A percentile compares a stretch with the other conserved stretches of the same genome.
Evolutionary conservation across 768 basidiomycete species (phyloP).

Genomic region (Xerocomellus dryophilus): DNA sequence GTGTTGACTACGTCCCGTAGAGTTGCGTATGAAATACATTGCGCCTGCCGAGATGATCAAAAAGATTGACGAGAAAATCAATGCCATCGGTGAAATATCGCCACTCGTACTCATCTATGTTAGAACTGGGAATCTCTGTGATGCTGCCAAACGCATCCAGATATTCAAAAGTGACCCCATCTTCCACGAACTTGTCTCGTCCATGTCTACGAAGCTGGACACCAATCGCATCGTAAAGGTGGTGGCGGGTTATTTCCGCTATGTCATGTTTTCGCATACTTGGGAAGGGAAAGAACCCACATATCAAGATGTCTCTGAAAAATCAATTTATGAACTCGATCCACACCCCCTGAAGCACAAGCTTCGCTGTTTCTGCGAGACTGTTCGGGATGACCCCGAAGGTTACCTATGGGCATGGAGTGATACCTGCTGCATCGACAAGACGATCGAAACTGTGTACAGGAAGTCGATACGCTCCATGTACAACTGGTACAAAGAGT

Average conservation of each 20-base stretch:
- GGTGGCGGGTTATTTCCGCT: background rate
- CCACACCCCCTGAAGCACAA: background rate
- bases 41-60: background rate
- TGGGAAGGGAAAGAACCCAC: constrained; percentile 5
- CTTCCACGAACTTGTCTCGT: background rate
- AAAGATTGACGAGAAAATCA: background rate
- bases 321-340: background rate
- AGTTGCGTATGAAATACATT: background rate
- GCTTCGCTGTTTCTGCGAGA: background rate
- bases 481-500: constrained; percentile 4
- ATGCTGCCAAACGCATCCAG: background rate
- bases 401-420: constrained; percentile 1
- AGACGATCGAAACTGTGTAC: background rate
- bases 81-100: background rate
- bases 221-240: background rate
- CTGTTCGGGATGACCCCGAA: background rate
- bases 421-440: constrained; percentile 1
- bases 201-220: background rate
- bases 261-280: constrained; percentile 7
- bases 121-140: background rate
- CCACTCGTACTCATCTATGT: constrained; percentile 2
- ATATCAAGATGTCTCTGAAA: background rate
- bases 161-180: background rate
- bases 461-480: constrained; percentile 1
- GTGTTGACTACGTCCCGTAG: background rate